These are phyloP conservation scores for Urostyla sp. DNA, from an alignment of 73 alveolate species.

Conservation along the genomic window DNA sequence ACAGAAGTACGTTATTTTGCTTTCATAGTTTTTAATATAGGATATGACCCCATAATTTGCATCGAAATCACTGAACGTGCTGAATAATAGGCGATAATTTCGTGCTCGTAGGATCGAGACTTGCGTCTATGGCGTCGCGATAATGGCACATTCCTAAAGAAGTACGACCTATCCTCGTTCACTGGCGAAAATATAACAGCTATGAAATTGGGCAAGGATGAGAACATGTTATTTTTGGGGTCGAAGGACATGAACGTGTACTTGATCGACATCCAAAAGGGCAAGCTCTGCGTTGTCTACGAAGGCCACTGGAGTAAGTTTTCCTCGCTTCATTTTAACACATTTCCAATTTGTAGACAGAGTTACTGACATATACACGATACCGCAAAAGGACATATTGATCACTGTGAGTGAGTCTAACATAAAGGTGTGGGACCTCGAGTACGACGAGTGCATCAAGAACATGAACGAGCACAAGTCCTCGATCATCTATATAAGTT, in stretches of 20 bases:
- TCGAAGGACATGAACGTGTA: conserved; percentile 77
- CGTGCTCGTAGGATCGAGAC: conserved; percentile 70
- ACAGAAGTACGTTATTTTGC: conserved; percentile 21
- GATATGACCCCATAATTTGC: conserved; percentile 69
- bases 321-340: too few species aligned
- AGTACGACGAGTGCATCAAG: conserved; percentile 73
- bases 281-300: conserved; percentile 74
- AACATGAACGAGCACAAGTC: conserved; percentile 70
- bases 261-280: conserved; percentile 65
- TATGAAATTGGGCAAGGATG: conserved; percentile 72
- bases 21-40: not conserved
- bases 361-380: conserved; percentile 56
- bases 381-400: conserved; percentile 54
- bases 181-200: conserved; percentile 75
- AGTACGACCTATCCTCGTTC: conserved; percentile 68
- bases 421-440: conserved; percentile 76
- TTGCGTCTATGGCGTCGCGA: conserved; percentile 62
- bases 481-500: conserved; percentile 41
- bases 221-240: conserved; percentile 69
- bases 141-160: conserved; percentile 56
- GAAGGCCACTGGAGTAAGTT: conserved; percentile 78
- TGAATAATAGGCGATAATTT: conserved; percentile 46
- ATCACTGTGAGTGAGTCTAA: conserved; percentile 70
- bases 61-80: conserved; percentile 55
- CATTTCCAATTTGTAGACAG: conserved; percentile 30